A percentile compares a stretch with the other conserved stretches of the same genome.
Evolutionary conservation across 352 stramenopile genomes (phyloP).

Genomic region (Globisporangium orthogonon): DNA sequence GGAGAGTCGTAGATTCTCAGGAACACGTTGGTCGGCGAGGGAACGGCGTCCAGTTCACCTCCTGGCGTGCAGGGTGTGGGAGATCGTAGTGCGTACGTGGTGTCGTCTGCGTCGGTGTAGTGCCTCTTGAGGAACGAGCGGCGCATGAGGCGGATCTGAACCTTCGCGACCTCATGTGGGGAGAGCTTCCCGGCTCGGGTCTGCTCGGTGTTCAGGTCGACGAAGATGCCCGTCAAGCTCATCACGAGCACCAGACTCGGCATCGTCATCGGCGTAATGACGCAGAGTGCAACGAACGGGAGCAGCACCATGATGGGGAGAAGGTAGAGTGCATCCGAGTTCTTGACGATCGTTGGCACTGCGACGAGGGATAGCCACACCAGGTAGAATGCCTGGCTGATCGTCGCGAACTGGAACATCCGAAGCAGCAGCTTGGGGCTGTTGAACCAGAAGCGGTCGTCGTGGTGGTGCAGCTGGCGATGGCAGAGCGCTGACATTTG

Average conservation of each 20-base stretch:
- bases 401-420: conserved; percentile 83
- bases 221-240: conserved; percentile 83
- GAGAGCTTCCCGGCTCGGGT: conserved; percentile 10
- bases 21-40: conserved; percentile 49
- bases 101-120: conserved; percentile 34
- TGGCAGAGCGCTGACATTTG: conserved; percentile 87
- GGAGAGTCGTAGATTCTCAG: conserved; percentile 69
- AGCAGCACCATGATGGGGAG: conserved; percentile 59
- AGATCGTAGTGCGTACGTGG: neutral
- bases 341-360: conserved; percentile 29
- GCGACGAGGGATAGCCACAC: conserved; percentile 82
- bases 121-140: conserved; percentile 66
- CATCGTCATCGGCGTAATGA: conserved; percentile 85
- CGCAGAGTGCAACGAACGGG: conserved; percentile 54
- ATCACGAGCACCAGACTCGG: conserved; percentile 83
- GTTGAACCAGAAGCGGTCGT: conserved; percentile 81
- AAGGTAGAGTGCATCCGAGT: conserved; percentile 21
- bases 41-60: neutral
- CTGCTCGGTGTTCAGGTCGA: conserved; percentile 54
- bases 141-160: conserved; percentile 59
- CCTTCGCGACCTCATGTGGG: conserved; percentile 52
- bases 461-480: conserved; percentile 72
- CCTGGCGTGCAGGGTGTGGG: neutral
- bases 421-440: conserved; percentile 63
- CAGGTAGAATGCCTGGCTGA: conserved; percentile 82